Evolutionary conservation across 2,329 filamentous ascomycete genomes (phyloP).

Genomic region (Amauroascus niger): DNA sequence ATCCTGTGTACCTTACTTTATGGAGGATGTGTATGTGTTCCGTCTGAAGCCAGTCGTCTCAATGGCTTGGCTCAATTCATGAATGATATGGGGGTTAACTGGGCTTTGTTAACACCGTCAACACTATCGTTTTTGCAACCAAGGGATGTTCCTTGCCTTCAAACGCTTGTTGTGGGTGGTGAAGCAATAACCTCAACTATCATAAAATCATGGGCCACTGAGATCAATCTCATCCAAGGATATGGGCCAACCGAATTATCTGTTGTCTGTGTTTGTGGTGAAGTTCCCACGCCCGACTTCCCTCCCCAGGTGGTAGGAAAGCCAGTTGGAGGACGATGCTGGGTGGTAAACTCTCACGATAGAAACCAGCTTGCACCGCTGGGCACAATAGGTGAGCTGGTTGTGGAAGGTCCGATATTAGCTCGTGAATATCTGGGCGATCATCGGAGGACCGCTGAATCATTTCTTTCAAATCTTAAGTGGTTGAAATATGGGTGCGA

Average conservation of each 20-base stretch:
- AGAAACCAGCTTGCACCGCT: constrained; percentile 22
- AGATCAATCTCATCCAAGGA: constrained; percentile 38
- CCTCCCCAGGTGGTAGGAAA: constrained; percentile 19
- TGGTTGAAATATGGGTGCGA: constrained; percentile 13
- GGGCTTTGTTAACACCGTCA: constrained; percentile 17
- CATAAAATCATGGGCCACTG: constrained; percentile 22
- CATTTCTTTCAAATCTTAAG: constrained; percentile 18
- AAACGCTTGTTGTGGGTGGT: constrained; percentile 28
- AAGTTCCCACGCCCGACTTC: constrained; percentile 21
- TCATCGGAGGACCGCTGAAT: constrained; percentile 15
- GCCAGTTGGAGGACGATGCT: constrained; percentile 14
- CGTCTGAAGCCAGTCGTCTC: constrained; percentile 33
- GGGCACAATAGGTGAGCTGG: constrained; percentile 34
- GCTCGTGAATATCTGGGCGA: constrained; percentile 29
- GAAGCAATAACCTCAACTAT: constrained; percentile 25
- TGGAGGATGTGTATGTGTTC: constrained; percentile 39
- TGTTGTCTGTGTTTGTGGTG: constrained; percentile 27
- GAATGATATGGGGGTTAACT: neutral
- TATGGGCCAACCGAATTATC: constrained; percentile 35
- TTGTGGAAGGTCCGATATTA: constrained; percentile 32
- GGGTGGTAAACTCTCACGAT: constrained; percentile 21
- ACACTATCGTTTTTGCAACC: constrained; percentile 28
- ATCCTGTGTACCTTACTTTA: constrained; percentile 46
- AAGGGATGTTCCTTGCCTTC: constrained; percentile 27
- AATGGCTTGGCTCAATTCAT: constrained; percentile 34